Evolutionary conservation across 768 basidiomycete genomes (phyloP), one percentile per base, ranked within the genome.

Genomic region (Lactarius sanguifluus): DNA sequence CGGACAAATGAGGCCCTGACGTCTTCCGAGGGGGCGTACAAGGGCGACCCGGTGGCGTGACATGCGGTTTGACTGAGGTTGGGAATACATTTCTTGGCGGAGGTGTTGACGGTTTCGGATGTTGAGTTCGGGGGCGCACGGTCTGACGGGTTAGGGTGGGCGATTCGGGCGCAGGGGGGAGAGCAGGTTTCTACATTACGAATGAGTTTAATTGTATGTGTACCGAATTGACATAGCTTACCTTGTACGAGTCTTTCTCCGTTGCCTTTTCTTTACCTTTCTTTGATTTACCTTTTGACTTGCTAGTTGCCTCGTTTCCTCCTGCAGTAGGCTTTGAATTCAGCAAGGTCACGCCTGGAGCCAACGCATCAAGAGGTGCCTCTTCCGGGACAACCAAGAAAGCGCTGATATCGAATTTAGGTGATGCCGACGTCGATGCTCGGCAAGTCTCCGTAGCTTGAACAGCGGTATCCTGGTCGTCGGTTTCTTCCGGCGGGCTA

Each of bases 1-100:
- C 84, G 1, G 89, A 89, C 20, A 88, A 77, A 28, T 81, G 79
- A 57, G 77, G 73, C 57, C 72, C 73, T 43, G 45, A 70, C 64
- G 30, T 67, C 69, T 68, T 68, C 30, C 71, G 63, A 13, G 79
- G 75, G 23, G 80, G 81, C 0, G 81, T 80, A 40, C 69, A 74
- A n/a, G 80, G 77, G 25, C 78, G 75, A 30, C 73, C 69, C 15
- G 84, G 83, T 13, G 79, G 77, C 0, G 79, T 76, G 20, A 64
- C 55, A n/a, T 69, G 34, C 25, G 67, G 65, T 36, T 65, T 70
- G 34, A 63, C 60, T 18, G 34, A 36, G 30, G 65, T 52, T 1
- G 58, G 34, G 23, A 28, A 43, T 41, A 40, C 41, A 23, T 30
- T 57, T 57, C 50, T 60, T 9, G 61, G 65, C 3, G 61, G 70